Percentiles rank a stretch among this genome's conserved stretches.
These are phyloP conservation scores for Phlegmacium glaucopus DNA, from an alignment of 768 basidiomycete species.

Conservation along the genomic window DNA sequence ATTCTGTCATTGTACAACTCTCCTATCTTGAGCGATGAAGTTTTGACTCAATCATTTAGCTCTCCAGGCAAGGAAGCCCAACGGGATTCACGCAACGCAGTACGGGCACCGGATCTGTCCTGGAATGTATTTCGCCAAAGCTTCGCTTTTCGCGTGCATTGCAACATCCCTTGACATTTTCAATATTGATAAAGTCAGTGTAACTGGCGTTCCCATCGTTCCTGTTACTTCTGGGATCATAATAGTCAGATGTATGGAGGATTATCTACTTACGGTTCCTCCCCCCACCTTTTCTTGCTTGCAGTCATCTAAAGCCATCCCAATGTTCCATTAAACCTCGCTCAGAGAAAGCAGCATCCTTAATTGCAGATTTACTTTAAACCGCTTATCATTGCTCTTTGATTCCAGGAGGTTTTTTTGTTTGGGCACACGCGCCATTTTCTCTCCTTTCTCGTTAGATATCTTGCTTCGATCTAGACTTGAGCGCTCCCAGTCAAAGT, in stretches of 20 bases:
- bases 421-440: too few relatives aligned
- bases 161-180: conserved; percentile 46
- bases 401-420: too few relatives aligned
- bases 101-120: conserved; percentile 48
- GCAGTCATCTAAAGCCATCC: too few relatives aligned
- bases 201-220: conserved; percentile 41
- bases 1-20: conserved; percentile 25
- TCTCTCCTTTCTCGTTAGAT: too few relatives aligned
- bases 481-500: background rate
- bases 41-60: conserved; percentile 23
- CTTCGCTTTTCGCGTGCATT: conserved; percentile 41
- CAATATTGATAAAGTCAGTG: conserved; percentile 40
- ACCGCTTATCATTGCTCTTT: too few relatives aligned
- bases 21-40: background rate
- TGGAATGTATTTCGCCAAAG: conserved; percentile 53
- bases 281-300: conserved; percentile 16
- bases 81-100: conserved; percentile 34
- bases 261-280: conserved; percentile 44
- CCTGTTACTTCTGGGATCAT: too few relatives aligned
- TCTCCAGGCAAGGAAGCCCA: conserved; percentile 27
- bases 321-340: too few relatives aligned
- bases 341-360: too few relatives aligned
- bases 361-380: too few relatives aligned
- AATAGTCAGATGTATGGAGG: too few relatives aligned
- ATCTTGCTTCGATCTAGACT: too few relatives aligned